Evolutionary conservation across 2,329 filamentous ascomycete species (phyloP).

Genomic region (Colletotrichum costaricense): DNA sequence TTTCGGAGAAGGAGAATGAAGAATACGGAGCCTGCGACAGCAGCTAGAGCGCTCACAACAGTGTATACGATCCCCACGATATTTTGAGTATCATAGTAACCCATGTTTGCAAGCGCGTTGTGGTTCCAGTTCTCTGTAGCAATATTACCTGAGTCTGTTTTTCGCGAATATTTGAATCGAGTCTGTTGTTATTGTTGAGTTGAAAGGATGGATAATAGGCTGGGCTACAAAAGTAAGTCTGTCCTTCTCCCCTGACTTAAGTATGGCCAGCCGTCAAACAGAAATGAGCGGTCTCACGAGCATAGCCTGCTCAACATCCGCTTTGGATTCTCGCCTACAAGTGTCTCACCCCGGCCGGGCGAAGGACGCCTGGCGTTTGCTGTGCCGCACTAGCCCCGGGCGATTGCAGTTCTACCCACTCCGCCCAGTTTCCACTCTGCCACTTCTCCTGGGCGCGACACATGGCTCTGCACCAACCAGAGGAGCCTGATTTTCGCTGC

Average conservation of each 20-base stretch:
- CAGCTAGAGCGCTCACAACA: constrained; percentile 35
- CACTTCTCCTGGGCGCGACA: background rate
- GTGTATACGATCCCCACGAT: constrained; percentile 24
- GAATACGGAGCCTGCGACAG: constrained; percentile 36
- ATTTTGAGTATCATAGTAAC: background rate
- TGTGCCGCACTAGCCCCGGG: constrained; percentile 22
- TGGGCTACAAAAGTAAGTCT: background rate
- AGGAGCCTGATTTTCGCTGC: background rate
- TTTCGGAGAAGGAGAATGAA: constrained; percentile 40
- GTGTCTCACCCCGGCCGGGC: constrained; percentile 6
- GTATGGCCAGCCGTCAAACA: background rate
- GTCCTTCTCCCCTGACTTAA: background rate
- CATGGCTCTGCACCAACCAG: background rate
- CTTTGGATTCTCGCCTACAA: background rate
- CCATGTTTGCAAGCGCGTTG: background rate
- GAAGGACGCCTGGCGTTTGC: background rate
- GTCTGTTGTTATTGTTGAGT: no score
- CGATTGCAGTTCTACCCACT: background rate
- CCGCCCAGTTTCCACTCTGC: background rate
- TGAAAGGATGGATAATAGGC: background rate
- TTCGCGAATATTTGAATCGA: no score
- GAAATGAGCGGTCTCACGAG: background rate
- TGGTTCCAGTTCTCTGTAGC: background rate
- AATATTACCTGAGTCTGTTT: background rate
- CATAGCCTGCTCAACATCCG: background rate